Evolutionary conservation across 768 basidiomycete genomes (phyloP).

Genomic region (Mycena amicta): DNA sequence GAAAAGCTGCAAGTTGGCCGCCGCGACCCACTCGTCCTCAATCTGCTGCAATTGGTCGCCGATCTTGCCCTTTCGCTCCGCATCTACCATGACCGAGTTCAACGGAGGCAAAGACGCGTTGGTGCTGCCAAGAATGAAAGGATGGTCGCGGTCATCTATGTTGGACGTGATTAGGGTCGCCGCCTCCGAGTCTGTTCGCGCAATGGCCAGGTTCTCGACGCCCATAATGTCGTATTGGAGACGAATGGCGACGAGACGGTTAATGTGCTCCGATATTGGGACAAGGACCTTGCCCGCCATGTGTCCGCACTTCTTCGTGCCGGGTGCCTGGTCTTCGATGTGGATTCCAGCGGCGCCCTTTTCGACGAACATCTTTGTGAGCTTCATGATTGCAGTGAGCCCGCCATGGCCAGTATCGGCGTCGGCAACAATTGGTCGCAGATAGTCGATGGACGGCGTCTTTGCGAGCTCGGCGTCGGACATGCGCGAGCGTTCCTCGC

Average conservation of each 20-base stretch:
- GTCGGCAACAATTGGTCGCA: constrained; percentile 94
- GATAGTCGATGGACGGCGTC: constrained; percentile 81
- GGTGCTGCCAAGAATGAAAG: constrained; percentile 93
- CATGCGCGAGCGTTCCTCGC: constrained; percentile 72
- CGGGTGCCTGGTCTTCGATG: constrained; percentile 96
- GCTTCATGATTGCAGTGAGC: constrained; percentile 97
- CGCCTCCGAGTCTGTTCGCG: constrained; percentile 96
- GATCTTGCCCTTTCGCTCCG: constrained; percentile 77
- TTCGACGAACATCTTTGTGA: constrained; percentile 98
- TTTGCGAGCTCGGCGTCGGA: constrained; percentile 70
- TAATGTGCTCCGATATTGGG: constrained; percentile 96
- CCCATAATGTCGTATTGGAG: constrained; percentile 99
- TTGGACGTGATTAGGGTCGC: constrained; percentile 96
- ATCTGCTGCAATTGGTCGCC: constrained; percentile 83
- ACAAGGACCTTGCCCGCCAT: constrained; percentile 98
- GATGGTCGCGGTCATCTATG: constrained; percentile 95
- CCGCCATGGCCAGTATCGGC: constrained; percentile 99
- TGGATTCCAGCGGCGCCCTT: constrained; percentile 98
- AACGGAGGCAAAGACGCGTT: constrained; percentile 72
- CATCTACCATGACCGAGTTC: constrained; percentile 79
- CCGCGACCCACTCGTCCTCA: constrained; percentile 83
- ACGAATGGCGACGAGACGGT: constrained; percentile 95
- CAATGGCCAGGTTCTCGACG: constrained; percentile 90
- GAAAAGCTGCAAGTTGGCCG: constrained; percentile 83
- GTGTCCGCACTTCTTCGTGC: constrained; percentile 95